Base-by-base conservation (phyloP, 805 yeast species). In the Metschnikowia amazonensis region DNA sequence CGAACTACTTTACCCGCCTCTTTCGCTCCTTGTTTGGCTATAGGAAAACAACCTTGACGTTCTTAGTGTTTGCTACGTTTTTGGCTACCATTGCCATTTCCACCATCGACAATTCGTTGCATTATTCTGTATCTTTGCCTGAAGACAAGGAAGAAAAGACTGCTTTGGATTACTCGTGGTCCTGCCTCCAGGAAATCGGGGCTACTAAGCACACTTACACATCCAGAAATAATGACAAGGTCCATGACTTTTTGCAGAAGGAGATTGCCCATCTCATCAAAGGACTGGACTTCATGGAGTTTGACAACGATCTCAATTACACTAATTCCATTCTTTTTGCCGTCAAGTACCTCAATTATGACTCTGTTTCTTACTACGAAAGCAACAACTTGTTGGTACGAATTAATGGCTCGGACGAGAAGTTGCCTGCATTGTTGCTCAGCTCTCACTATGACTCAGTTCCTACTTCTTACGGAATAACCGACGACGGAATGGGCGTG, bases 361-460 rank as follows among this genome's bases (percentile, higher is more conserved):
- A 68, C 48, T 69, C 81, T 44, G 74, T 86, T 10, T 69, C 80
- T n/a, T 89, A 86, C 65, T 90, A 79, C 59, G 96, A 90, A 62
- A 80, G 92, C 44, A 80, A 86, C 50, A 90, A 90, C 58, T 67
- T 90, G n/a, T 57, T 87, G 33, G 96, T 83, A 6, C 81, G 85
- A 58, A 65, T 90, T 31, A 74, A 80, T 56, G 97, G 97, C 21
- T 60, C 70, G 11, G 68, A 84, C 43, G 66, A 75, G 1, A 55
- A 66, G 0, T 64, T 85, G 41, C 84, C 85, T 1, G 95, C 89
- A 0, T 63, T 89, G 3, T 65, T 89, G 34, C 60, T 90, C 3
- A 84, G 94, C 55, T 89, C 97, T 4, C 97, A 90, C 66, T 90
- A 70, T 57, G 97, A 89, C 66, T 80, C 92, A 6, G 97, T 89